Base-by-base conservation (phyloP, 192 early-diverging fungal genomes). In the Entomortierella parvispora region DNA sequence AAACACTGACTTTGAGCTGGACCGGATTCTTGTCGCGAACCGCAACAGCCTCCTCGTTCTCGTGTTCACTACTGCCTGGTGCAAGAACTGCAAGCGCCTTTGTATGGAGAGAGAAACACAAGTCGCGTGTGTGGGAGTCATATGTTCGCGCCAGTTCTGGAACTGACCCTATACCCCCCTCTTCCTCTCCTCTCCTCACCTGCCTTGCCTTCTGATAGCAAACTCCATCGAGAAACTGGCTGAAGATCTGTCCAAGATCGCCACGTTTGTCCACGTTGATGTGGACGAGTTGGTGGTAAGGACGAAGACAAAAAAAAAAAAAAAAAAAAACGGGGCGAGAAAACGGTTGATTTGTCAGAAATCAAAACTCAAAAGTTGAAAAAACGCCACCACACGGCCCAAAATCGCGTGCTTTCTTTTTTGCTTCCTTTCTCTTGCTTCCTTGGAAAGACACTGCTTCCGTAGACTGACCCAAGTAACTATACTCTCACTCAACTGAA, bases 41-140 rank as follows among this genome's bases (percentile, higher is more conserved):
- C 65, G 57, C 6, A 43, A 77, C 9, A 58, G 66, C 2, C 59
- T 68, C 54, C 25, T 68, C 20, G 66, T 77, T 18, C 60, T 77
- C 12, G 56, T 77, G 53, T 77, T 68, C 46, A 68, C 74, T 8
- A 68, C 74, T 0, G 74, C 74, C 8, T 77, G 74, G 74, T 77
- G 74, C 65, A 77, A 77, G 49, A 77, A 77, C 60, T 77, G 74
- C 66, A 77, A 77, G 48, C 65, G 74, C 9, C 47, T 77, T 3
- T 56, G 74, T 77, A 8, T 22, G 74, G 47, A 6, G 23, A 20
- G n/a, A n/a, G n/a, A n/a, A n/a, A n/a, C n/a, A n/a, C n/a, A n/a
- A 37, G 32, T 57, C 32, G 1, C 55, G 33, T 12, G 17, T 20
- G 18, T 37, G 23, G 7, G 22, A 23, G 11, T 31, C 11, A 3